Conservation (phyloP, 352 stramenopile genomes). For the Achlya hypogyna region DNA sequence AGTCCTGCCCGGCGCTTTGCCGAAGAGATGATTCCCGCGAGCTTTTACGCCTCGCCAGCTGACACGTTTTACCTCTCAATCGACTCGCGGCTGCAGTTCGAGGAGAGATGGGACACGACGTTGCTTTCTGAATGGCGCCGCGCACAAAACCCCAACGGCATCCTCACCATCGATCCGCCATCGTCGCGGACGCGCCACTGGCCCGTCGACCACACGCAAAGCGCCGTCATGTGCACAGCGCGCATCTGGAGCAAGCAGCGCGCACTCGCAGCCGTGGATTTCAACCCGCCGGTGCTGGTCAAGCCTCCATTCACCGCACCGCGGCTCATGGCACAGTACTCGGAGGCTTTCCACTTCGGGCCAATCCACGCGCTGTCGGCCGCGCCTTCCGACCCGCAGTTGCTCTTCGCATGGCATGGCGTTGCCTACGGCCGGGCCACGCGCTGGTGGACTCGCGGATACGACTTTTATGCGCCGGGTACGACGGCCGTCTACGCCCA, state of each 20-base stretch:
- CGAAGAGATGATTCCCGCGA: slow-evolving; percentile 43
- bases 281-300: slow-evolving; percentile 57
- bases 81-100: slow-evolving; percentile 57
- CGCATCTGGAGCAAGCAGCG: slow-evolving; percentile 67
- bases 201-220: slow-evolving; percentile 29
- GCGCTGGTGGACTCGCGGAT: slow-evolving; percentile 78
- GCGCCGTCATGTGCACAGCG: slow-evolving; percentile 52
- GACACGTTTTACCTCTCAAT: slow-evolving; percentile 69
- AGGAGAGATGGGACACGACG: slow-evolving; percentile 55
- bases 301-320: slow-evolving; percentile 31
- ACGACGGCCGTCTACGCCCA: slow-evolving; percentile 50
- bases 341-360: slow-evolving; percentile 76
- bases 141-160: slow-evolving; percentile 68
- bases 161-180: slow-evolving; percentile 63
- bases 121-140: slow-evolving; percentile 75
- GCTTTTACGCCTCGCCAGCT: slow-evolving; percentile 11
- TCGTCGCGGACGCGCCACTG: slow-evolving; percentile 29
- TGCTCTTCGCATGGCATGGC: slow-evolving; percentile 37
- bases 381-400: slow-evolving; percentile 69
- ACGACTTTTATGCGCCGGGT: slow-evolving; percentile 77
- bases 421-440: slow-evolving; percentile 68
- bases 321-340: slow-evolving; percentile 69
- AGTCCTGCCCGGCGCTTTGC: slow-evolving; percentile 49
- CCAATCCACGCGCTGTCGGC: slow-evolving; percentile 39
- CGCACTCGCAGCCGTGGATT: slow-evolving; percentile 45